Base-by-base conservation (phyloP, 495 filamentous ascomycete species). In the Trichoderma gamsii region DNA sequence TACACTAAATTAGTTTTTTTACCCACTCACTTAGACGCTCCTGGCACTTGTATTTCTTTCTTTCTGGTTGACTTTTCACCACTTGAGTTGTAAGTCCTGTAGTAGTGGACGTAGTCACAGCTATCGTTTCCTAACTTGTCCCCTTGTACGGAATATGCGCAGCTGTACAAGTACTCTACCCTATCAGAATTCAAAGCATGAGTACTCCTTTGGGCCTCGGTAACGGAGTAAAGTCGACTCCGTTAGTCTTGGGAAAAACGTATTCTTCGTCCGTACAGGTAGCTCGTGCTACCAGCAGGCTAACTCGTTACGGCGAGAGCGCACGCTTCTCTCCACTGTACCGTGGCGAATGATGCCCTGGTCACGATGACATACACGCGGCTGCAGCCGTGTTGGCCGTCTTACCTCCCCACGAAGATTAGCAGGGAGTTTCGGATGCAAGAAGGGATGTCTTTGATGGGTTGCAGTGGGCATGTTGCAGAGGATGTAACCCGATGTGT, bases 351-450 rank as follows among this genome's bases (percentile, higher is more conserved):
- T 32, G 25, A 61, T 61, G 56, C 56, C 56, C 56, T 32, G 56
- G 56, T 61, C 56, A 32, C 23, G 56, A 61, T 61, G 56, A 32
- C 56, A 61, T 61, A 61, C 56, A 15, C 56, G 56, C 56, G 56
- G 56, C 56, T 61, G 56, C 56, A 61, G 56, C 56, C 56, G 56
- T 32, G 56, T 21, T 61, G 56, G 56, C 56, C 56, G 56, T 61
- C 56, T 61, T 18, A 61, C 56, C 56, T 61, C 56, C 56, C 56
- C 56, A 61, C 49, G 56, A 61, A 27, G 56, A 16, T 32, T 11
- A 29, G 56, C 56, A 61, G 56, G 56, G 56, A 61, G 56, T 61
- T 25, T 61, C 56, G 56, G 56, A 61, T 61, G 56, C 56, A 61
- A 32, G 56, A 61, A 61, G 56, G 56, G 56, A 61, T 61, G 27